A percentile compares a stretch with the other conserved stretches of the same genome.
Conservation (phyloP, 2,329 filamentous ascomycete species). For the Alternaria postmessia region DNA sequence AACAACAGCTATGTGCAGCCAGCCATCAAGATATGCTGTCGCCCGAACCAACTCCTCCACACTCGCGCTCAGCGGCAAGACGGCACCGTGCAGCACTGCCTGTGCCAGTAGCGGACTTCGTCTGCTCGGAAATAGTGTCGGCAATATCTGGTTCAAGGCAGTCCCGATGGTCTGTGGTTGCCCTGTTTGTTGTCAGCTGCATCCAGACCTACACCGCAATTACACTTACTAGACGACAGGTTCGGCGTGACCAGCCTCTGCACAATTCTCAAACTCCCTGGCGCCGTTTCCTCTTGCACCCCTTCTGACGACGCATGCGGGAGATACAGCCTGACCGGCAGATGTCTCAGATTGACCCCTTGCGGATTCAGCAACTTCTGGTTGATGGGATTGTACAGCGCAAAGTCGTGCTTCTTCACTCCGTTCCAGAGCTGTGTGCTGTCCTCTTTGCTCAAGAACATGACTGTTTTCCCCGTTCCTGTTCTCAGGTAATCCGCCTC, state of each 20-base stretch:
- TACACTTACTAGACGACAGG: conserved; percentile 48
- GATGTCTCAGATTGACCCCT: conserved; percentile 73
- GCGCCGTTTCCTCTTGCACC: conserved; percentile 31
- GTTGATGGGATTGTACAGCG: conserved; percentile 76
- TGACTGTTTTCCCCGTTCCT: conserved; percentile 87
- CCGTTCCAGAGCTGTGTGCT: conserved; percentile 84
- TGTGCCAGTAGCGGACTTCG: conserved; percentile 84
- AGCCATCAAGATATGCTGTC: conserved; percentile 90
- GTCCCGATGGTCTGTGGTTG: conserved; percentile 76
- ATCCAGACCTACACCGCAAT: conserved; percentile 3
- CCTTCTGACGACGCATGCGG: conserved; percentile 55
- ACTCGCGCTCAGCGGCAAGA: conserved; percentile 79
- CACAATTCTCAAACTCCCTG: conserved; percentile 61
- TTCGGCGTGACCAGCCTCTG: conserved; percentile 74
- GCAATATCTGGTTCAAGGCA: conserved; percentile 77
- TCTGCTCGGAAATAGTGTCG: conserved; percentile 84
- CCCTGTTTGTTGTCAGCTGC: conserved; percentile 39
- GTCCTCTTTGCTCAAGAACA: conserved; percentile 85
- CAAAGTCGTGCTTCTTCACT: conserved; percentile 78
- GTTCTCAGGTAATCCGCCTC: conserved; percentile 89
- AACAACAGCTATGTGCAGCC: conserved; percentile 81
- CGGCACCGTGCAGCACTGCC: conserved; percentile 84
- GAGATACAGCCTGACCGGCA: conserved; percentile 90
- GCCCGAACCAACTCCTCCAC: conserved; percentile 84
- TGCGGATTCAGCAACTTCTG: conserved; percentile 76